Evolutionary conservation across 1,139 yeast species (phyloP), one percentile per base, ranked within the genome.

Genomic region (Sugiyamaella neomexicana): DNA sequence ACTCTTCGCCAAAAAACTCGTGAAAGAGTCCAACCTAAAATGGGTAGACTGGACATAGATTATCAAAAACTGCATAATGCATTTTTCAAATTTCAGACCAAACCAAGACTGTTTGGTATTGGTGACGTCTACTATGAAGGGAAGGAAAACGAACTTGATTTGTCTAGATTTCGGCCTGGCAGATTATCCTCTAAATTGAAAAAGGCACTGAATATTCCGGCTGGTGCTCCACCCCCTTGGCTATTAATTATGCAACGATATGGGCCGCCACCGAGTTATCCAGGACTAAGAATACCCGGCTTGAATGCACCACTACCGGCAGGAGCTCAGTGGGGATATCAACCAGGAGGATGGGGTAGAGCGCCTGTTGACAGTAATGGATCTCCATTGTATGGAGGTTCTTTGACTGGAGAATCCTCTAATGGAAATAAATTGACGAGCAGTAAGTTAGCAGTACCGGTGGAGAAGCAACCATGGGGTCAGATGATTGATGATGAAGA

Each of bases 211-310:
- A 93, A 89, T 0, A 75, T 91, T 65, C 78, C 82, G 0, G 80
- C 78, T 1, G 81, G 81, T 37, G 77, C 78, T 1, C 78, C 86
- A 1, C 90, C 95, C 1, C 96, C 97, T 0, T 93, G 98, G 98
- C 77, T 86, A 20, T 69, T 78, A 4, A 79, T 80, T 43, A 86
- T 91, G 90, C 78, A 78, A 53, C 77, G 80, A 54, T 65, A 81
- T 20, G 98, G 98, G 0, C 83, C 88, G 34, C 97, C 99, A 0
- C 97, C 97, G 0, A 78, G 91, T 13, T 93, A 90, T 68, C 83
- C 83, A 2, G 77, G 81, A 36, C 72, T 89, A 66, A 70, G 76
- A 32, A 80, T 89, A 5, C 89, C 79, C 62, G 76, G 87, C 59
- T 70, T 72, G 47, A 80, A 78, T 57, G 73, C 73, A 0, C 72